Percentiles rank a stretch among this genome's conserved stretches.
Evolutionary conservation across 305 asterid genomes (phyloP).

Genomic region (Fraxinus platypoda): DNA sequence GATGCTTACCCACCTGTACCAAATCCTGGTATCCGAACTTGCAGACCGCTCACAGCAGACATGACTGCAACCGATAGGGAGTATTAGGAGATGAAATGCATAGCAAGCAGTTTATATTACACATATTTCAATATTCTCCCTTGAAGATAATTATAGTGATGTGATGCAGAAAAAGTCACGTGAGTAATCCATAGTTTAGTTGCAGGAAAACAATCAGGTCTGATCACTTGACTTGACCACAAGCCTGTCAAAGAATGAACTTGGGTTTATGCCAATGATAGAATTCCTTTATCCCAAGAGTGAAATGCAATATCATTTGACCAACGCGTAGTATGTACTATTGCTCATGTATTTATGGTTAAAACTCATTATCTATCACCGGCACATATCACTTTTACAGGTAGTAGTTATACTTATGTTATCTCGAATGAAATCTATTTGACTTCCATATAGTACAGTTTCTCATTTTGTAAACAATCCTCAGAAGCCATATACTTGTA

Average conservation of each 20-base stretch:
- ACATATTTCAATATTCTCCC: not conserved
- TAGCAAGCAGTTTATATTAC: not conserved
- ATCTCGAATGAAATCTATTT: not conserved
- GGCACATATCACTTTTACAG: not conserved
- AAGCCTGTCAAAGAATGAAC: not conserved
- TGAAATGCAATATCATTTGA: not conserved
- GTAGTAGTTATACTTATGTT: not conserved
- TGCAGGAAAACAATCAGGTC: not conserved
- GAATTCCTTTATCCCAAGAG: not conserved
- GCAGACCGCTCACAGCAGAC: constrained; percentile 95
- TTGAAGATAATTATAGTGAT: not conserved
- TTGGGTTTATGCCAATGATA: not conserved
- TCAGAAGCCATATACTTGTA: not conserved
- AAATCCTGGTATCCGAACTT: constrained; percentile 79
- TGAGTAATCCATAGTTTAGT: not conserved
- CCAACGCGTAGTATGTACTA: not conserved
- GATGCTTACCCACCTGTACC: constrained; percentile 65
- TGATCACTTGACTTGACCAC: not conserved
- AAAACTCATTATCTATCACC: not conserved
- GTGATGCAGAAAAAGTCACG: not conserved
- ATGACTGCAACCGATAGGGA: constrained; percentile 59
- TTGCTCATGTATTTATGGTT: not conserved
- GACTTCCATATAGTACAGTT: not conserved
- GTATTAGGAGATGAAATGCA: constrained; percentile 18
- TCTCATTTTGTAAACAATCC: not conserved